Conservation (phyloP, 2,329 filamentous ascomycete genomes). For the Metarhizium robertsii region DNA sequence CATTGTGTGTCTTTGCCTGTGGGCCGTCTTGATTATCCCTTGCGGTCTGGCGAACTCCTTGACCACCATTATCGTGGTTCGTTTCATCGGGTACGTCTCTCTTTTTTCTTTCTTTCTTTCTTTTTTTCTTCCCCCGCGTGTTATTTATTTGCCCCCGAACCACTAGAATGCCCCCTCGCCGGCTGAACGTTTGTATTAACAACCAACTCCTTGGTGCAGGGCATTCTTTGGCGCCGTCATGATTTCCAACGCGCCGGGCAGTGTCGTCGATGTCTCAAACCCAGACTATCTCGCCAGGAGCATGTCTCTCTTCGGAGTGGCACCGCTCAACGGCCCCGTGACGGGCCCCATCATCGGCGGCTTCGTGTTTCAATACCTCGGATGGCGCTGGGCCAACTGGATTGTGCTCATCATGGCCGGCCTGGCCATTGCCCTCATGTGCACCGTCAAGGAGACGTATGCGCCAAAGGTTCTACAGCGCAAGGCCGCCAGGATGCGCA, state of each 20-base stretch:
- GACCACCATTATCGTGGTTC: slow-evolving; percentile 56
- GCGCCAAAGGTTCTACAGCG: slow-evolving; percentile 59
- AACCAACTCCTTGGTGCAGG: slow-evolving; percentile 7
- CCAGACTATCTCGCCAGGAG: slow-evolving; percentile 76
- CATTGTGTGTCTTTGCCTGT: slow-evolving; percentile 52
- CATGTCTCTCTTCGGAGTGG: slow-evolving; percentile 60
- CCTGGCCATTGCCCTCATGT: slow-evolving; percentile 48
- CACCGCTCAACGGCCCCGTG: slow-evolving; percentile 67
- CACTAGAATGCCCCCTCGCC: not conserved
- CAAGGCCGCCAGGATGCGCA: slow-evolving; percentile 54
- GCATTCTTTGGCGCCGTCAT: slow-evolving; percentile 59
- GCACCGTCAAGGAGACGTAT: slow-evolving; percentile 65
- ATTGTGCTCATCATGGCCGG: slow-evolving; percentile 64
- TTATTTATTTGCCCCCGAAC: too few species aligned
- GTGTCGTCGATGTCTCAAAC: slow-evolving; percentile 71
- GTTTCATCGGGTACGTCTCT: slow-evolving; percentile 57
- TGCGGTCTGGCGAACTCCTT: slow-evolving; percentile 61
- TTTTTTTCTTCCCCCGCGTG: not conserved
- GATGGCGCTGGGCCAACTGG: slow-evolving; percentile 87
- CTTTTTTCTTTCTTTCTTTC: not conserved
- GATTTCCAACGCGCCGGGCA: slow-evolving; percentile 76
- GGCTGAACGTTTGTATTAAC: not conserved
- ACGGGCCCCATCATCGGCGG: slow-evolving; percentile 53
- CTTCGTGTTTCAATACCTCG: slow-evolving; percentile 59
- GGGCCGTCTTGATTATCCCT: slow-evolving; percentile 61